Percentiles rank a stretch among this genome's conserved stretches.
These are phyloP conservation scores for Phytophthora melonis DNA, from an alignment of 352 stramenopile species.

Conservation along the genomic window DNA sequence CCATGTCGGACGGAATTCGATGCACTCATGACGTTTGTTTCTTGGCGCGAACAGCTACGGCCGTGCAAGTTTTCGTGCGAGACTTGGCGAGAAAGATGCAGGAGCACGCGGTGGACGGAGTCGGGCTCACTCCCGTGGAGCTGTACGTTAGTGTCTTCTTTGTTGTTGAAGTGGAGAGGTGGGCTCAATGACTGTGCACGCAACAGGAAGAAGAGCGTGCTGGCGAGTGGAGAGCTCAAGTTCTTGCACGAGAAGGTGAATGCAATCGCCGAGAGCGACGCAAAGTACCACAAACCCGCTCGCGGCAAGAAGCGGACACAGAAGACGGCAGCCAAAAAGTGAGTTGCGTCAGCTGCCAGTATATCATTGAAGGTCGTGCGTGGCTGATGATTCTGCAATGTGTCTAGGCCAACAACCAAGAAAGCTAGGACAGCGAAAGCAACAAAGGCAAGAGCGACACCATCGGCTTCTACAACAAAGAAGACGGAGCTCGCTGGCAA, in stretches of 20 bases:
- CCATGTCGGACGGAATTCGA: neutral
- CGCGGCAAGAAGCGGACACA: conserved; percentile 37
- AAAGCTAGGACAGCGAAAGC: conserved; percentile 30
- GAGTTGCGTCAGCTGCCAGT: conserved; percentile 12
- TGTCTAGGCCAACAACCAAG: conserved; percentile 31
- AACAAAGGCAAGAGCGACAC: conserved; percentile 6
- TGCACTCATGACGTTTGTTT: neutral
- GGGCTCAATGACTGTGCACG: neutral
- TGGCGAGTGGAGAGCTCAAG: conserved; percentile 50
- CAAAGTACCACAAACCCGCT: conserved; percentile 62
- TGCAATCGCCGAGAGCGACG: conserved; percentile 67
- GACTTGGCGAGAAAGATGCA: conserved; percentile 64
- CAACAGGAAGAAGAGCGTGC: conserved; percentile 63
- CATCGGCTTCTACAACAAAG: conserved; percentile 1
- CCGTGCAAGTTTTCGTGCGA: conserved; percentile 67
- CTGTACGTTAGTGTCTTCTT: conserved; percentile 47
- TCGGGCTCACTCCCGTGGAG: conserved; percentile 60
- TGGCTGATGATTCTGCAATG: neutral
- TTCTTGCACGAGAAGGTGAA: conserved; percentile 67
- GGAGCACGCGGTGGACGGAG: conserved; percentile 31
- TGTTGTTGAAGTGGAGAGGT: conserved; percentile 9
- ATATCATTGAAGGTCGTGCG: neutral
- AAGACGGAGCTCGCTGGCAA: conserved; percentile 1
- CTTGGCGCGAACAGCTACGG: conserved; percentile 44
- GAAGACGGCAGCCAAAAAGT: conserved; percentile 33